Evolutionary conservation across 1,284 basidiomycete genomes (phyloP).

Genomic region (Athelia psychrophila): DNA sequence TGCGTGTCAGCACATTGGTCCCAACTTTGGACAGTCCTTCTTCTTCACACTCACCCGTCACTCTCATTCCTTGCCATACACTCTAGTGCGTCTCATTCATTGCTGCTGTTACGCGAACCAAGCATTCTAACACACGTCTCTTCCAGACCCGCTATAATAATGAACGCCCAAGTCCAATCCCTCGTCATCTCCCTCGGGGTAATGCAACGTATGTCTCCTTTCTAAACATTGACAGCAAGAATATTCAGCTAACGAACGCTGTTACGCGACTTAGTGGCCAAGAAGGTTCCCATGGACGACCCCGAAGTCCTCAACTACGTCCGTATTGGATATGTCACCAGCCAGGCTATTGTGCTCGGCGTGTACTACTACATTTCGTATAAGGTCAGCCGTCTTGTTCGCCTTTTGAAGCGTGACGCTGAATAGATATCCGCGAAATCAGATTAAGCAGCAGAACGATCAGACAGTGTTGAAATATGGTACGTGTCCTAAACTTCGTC

Average conservation of each 20-base stretch:
- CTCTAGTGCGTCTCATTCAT: not conserved
- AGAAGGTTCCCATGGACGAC: constrained; percentile 90
- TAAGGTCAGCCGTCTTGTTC: constrained; percentile 42
- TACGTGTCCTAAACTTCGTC: constrained; percentile 29
- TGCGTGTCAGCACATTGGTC: not conserved
- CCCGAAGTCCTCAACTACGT: constrained; percentile 82
- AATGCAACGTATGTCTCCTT: constrained; percentile 69
- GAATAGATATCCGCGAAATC: constrained; percentile 4
- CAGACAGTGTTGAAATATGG: constrained; percentile 94
- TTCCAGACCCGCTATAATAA: constrained; percentile 21
- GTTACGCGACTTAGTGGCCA: constrained; percentile 59
- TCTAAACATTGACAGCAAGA: constrained; percentile 4
- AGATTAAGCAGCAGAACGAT: constrained; percentile 96
- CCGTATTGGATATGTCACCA: constrained; percentile 78
- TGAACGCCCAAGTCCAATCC: constrained; percentile 62
- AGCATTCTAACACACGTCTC: not conserved
- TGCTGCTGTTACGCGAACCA: not conserved
- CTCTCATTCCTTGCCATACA: not conserved
- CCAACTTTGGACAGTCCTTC: not conserved
- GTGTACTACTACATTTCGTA: constrained; percentile 76
- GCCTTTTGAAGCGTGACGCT: constrained; percentile 2
- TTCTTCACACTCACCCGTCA: not conserved
- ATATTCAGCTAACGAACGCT: constrained; percentile 1
- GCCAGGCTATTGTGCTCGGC: constrained; percentile 69
- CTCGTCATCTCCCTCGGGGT: constrained; percentile 85